phyloP scores from a whole-genome alignment of 129 eudicot species.

The Dittrichia graveolens region DNA sequence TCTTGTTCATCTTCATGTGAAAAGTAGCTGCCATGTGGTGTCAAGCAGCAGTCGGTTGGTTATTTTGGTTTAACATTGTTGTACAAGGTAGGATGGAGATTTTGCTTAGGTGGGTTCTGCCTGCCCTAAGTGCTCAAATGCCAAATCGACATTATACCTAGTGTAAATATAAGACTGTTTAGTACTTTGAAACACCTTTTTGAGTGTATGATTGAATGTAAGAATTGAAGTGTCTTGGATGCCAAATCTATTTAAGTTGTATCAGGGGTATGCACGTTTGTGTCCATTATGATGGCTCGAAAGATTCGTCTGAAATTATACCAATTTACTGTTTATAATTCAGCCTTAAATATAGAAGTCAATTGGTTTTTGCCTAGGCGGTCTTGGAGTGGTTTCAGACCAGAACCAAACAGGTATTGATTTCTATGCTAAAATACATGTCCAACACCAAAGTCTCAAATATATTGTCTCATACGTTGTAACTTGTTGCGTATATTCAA shows the following conservation, averaged over 20 bases:
- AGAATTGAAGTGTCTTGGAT: not conserved
- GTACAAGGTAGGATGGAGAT: conserved; percentile 4
- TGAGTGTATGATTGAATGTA: conserved; percentile 6
- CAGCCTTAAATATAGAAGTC: too few species aligned
- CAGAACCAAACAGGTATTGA: too few species aligned
- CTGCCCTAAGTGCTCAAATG: conserved; percentile 6
- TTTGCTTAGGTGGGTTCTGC: not conserved
- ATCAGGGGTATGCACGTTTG: too few species aligned
- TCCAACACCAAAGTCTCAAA: too few species aligned
- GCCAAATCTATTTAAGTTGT: not conserved
- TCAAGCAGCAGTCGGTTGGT: not conserved
- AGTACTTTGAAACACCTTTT: not conserved
- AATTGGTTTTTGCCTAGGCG: too few species aligned
- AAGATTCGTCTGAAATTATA: too few species aligned
- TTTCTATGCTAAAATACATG: too few species aligned
- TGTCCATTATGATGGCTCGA: too few species aligned
- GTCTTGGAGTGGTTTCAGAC: too few species aligned
- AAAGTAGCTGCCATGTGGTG: not conserved
- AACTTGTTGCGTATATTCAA: too few species aligned
- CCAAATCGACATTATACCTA: not conserved
- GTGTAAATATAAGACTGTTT: conserved; percentile 26
- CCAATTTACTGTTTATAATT: too few species aligned
- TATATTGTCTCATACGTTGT: too few species aligned
- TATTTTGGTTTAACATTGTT: not conserved
- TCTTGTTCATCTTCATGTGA: conserved; percentile 6